Evolutionary conservation across 768 basidiomycete genomes (phyloP).

Genomic region (Termitomyces eurrhizus): DNA sequence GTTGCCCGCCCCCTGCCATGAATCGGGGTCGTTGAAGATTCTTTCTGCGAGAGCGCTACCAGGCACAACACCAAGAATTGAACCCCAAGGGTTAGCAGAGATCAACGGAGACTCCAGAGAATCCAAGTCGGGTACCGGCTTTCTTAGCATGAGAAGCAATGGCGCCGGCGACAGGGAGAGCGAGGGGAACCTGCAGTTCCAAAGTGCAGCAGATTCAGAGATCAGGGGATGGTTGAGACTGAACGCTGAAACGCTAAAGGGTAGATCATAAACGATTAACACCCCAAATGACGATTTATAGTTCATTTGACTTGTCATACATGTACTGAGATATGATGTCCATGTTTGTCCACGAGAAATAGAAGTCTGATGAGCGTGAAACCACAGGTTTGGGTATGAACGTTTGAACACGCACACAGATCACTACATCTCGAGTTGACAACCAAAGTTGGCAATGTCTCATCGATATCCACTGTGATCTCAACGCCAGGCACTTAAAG

Average conservation of each 20-base stretch:
- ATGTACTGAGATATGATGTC: background rate
- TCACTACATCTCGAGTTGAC: background rate
- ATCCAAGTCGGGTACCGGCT: slow-evolving; percentile 33
- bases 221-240: slow-evolving; percentile 4
- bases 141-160: slow-evolving; percentile 25
- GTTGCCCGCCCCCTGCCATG: slow-evolving; percentile 32
- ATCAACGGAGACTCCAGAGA: slow-evolving; percentile 34
- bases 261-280: background rate
- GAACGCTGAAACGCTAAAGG: background rate
- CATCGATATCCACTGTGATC: background rate
- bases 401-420: background rate
- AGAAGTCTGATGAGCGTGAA: slow-evolving; percentile 11
- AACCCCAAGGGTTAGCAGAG: slow-evolving; percentile 27
- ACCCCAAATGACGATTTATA: slow-evolving; percentile 3
- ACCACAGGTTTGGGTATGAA: slow-evolving; percentile 2
- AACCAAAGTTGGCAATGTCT: background rate
- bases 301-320: background rate
- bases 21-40: slow-evolving; percentile 41
- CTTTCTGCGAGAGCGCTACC: slow-evolving; percentile 37
- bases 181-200: slow-evolving; percentile 22
- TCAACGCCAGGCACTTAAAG: background rate
- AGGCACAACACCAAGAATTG: slow-evolving; percentile 26
- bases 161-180: slow-evolving; percentile 9
- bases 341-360: background rate
- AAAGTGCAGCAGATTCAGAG: slow-evolving; percentile 18